Evolutionary conservation across 306 rosid genomes (phyloP).

Genomic region (Biancaea sappan): DNA sequence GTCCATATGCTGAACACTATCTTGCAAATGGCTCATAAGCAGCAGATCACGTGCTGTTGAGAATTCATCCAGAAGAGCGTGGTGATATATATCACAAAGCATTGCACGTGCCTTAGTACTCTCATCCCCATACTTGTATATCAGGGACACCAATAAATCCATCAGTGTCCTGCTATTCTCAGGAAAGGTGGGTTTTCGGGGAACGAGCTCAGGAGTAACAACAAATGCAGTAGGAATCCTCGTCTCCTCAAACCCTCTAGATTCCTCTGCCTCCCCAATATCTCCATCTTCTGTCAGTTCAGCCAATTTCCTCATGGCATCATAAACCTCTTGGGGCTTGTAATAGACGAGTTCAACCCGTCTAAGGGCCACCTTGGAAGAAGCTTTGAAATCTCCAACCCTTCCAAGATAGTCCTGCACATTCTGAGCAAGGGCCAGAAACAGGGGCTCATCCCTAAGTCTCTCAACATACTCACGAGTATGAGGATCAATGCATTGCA

Average conservation of each 20-base stretch:
- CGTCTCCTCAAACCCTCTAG: slow-evolving; percentile 61
- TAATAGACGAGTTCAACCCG: slow-evolving; percentile 86
- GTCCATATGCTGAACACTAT: slow-evolving; percentile 86
- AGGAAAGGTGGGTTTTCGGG: slow-evolving; percentile 83
- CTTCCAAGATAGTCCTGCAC: slow-evolving; percentile 90
- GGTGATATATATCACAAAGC: slow-evolving; percentile 98
- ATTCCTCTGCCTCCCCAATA: slow-evolving; percentile 51
- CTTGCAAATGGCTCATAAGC: slow-evolving; percentile 98
- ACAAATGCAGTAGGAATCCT: slow-evolving; percentile 79
- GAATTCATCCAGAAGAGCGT: slow-evolving; percentile 87
- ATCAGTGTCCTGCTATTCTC: slow-evolving; percentile 79
- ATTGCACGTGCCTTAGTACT: slow-evolving; percentile 94
- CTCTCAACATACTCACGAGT: slow-evolving; percentile 97
- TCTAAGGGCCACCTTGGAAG: slow-evolving; percentile 82
- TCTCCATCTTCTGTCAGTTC: slow-evolving; percentile 62
- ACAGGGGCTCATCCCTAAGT: slow-evolving; percentile 83
- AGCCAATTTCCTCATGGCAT: slow-evolving; percentile 89
- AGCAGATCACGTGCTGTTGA: slow-evolving; percentile 81
- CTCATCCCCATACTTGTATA: slow-evolving; percentile 89
- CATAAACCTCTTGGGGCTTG: slow-evolving; percentile 95
- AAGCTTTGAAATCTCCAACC: slow-evolving; percentile 62
- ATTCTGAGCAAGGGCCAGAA: slow-evolving; percentile 90
- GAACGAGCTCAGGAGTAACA: slow-evolving; percentile 75
- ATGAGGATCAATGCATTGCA: slow-evolving; percentile 98
- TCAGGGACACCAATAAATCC: slow-evolving; percentile 79